Conservation (phyloP, 2,329 filamentous ascomycete species). For the Fusarium sacchari region DNA sequence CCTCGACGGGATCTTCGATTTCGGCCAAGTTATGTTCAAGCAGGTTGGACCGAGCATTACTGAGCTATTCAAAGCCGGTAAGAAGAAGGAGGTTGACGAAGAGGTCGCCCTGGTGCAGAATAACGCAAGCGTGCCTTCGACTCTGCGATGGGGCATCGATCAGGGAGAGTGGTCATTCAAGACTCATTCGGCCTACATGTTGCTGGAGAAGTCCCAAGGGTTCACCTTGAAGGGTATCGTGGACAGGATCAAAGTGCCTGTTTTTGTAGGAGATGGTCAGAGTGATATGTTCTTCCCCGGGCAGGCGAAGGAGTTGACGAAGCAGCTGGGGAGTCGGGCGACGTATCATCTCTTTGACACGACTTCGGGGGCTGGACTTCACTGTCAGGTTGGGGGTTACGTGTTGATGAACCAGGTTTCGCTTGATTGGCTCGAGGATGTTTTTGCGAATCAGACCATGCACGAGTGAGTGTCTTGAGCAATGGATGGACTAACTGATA, state of each 20-base stretch:
- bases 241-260: slow-evolving; percentile 37
- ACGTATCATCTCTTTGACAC: slow-evolving; percentile 8
- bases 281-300: slow-evolving; percentile 20
- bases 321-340: neutral
- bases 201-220: neutral
- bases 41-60: neutral
- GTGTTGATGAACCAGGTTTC: slow-evolving; percentile 18
- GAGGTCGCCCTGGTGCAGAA: neutral
- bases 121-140: neutral
- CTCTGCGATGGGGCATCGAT: neutral
- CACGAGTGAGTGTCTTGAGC: neutral
- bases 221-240: slow-evolving; percentile 28
- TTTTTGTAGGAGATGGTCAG: slow-evolving; percentile 21
- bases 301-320: neutral
- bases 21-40: neutral
- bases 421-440: slow-evolving; percentile 19
- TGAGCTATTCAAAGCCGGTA: neutral
- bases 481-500: too few relatives aligned
- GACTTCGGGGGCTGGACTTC: neutral
- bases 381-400: slow-evolving; percentile 8
- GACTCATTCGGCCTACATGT: slow-evolving; percentile 1
- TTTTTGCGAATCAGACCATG: neutral
- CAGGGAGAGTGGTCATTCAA: slow-evolving; percentile 21
- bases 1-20: slow-evolving; percentile 7
- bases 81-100: neutral